Conservation (phyloP, 116 monocot genomes). For the Trichopus zeylanicus region DNA sequence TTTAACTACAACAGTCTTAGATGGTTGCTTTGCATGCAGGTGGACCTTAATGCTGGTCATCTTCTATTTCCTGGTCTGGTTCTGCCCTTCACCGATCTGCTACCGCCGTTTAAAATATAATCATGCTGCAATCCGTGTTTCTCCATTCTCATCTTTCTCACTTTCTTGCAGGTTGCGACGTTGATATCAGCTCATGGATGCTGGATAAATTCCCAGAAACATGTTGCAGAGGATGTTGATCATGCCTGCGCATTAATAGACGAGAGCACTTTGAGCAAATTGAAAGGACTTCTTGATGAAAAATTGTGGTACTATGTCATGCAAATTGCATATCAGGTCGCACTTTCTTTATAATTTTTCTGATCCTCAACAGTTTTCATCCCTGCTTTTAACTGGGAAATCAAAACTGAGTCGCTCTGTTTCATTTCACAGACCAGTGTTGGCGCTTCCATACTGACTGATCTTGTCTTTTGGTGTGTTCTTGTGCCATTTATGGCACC, state of each 20-base stretch:
- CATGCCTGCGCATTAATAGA: constrained; percentile 1
- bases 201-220: constrained; percentile 28
- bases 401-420: background rate
- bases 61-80: constrained; percentile 23
- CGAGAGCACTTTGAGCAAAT: too few species aligned
- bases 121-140: too few species aligned
- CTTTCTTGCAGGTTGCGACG: constrained; percentile 29
- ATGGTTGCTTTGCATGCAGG: too few species aligned
- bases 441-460: constrained; percentile 66
- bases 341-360: background rate
- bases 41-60: constrained; percentile 23
- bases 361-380: too few species aligned
- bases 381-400: too few species aligned
- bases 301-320: constrained; percentile 38
- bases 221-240: background rate
- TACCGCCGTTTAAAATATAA: too few species aligned
- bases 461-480: constrained; percentile 76
- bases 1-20: too few species aligned
- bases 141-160: too few species aligned
- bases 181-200: constrained; percentile 56
- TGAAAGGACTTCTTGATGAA: too few species aligned
- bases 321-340: constrained; percentile 62
- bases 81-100: too few species aligned
- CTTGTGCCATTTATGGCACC: constrained; percentile 40
- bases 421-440: constrained; percentile 68